Base-by-base conservation (phyloP, 176 grass and related monocot species). In the Zea luxurians region DNA sequence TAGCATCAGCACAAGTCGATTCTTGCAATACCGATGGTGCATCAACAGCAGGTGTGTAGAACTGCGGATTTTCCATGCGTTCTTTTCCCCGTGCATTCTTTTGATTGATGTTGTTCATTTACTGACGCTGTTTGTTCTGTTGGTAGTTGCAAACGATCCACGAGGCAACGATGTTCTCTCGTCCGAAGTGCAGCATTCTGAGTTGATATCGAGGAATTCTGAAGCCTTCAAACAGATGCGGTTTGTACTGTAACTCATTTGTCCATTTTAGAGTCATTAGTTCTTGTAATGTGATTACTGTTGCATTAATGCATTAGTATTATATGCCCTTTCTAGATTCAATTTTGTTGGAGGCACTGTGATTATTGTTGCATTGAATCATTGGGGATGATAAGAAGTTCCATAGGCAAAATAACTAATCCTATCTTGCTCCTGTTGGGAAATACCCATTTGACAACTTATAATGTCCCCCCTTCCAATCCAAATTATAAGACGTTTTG, bases 141-240 rank as follows among this genome's bases (percentile, higher is more conserved):
- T 91, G 59, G 15, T 73, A 91, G 88, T 48, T 15, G 59, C 53
- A 64, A 72, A 37, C 66, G 44, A 70, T 57, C 71, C 2, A 7
- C 78, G 83, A 65, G 63, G 57, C 16, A 79, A 80, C 34, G 89
- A 82, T 50, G 78, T 20, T 15, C 16, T 75, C 54, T 78, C 87
- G 71, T 78, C 79, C 71, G 80, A 81, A 85, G 87, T 80, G 45
- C 82, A 66, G 42, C 87, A 76, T 36, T 71, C 72, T 0, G 87
- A 85, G 60, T 58, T 89, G 64, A 50, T 85, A 43, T 60, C 70
- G 48, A 85, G 60, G 66, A 89, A 71, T 66, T 55, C 46, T 37
- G 83, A 78, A 45, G 75, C 57, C 52, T 79, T 86, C 16, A 86
- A 61, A 71, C 83, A 86, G 61, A 59, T 86, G 62, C 45, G 83